Evolutionary conservation across 2,329 filamentous ascomycete species (phyloP), one percentile per base, ranked within the genome.

Genomic region (Fusarium tuaranense): DNA sequence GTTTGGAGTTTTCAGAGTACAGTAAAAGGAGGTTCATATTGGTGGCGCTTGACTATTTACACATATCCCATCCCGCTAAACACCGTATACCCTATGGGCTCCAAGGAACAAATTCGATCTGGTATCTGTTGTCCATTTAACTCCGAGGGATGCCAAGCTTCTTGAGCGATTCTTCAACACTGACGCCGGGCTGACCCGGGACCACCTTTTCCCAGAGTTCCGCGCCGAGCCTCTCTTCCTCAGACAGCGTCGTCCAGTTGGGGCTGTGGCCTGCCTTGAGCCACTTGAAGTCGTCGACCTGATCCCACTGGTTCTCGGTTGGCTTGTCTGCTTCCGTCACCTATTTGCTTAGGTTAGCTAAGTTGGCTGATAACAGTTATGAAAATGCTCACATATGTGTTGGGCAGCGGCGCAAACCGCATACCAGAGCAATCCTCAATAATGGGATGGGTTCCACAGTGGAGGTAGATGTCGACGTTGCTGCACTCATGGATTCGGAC

Each of bases 231-330:
- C 88, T 88, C 65, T 92, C 85, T 1, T 86, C 86, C 63, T 91
- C 88, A 2, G 90, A 86, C 25, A 98, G 77, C 3, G 94, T 83
- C 38, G 87, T 90, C 95, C 96, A 99, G 80, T 99, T 95, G 3
- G 97, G 97, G 80, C 94, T 98, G 34, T 91, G 90, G 68, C 94
- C 94, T 18, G 90, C 88, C 82, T 95, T 97, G 73, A 98, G 89
- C 97, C 97, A 98, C 84, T 97, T 97, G 87, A 99, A 99, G 82
- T 99, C 97, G 82, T 98, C 94, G 18, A 98, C 94, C 78, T 97
- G 91, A 77, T 95, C 89, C 94, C 95, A 99, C 78, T 93, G 90
- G 81, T 97, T 96, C 68, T 84, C 83, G 5, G 79, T 74, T 7
- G 71, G 55, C 41, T 76, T 61, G n/a, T 84, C 82, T 7, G 79